Evolutionary conservation across 2,329 filamentous ascomycete species (phyloP).

Genomic region (Verticillium nonalfalfae): DNA sequence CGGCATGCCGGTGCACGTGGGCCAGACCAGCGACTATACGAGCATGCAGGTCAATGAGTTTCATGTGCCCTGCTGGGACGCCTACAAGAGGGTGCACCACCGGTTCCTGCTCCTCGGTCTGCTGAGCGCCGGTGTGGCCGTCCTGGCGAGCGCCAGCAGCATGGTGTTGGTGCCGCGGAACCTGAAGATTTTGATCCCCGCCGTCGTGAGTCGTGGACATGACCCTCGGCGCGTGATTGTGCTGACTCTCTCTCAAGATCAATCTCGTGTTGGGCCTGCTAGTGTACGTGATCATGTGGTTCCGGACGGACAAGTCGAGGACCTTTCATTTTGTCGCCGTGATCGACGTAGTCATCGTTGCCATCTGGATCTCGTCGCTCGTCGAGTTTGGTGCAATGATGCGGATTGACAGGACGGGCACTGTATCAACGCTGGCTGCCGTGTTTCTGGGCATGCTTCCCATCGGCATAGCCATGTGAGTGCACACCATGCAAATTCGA

Average conservation of each 20-base stretch:
- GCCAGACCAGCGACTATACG: not conserved
- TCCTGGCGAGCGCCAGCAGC: conserved; percentile 11
- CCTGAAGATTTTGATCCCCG: conserved; percentile 1
- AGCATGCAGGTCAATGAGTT: conserved; percentile 23
- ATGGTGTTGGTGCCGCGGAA: conserved; percentile 22
- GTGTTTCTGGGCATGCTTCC: conserved; percentile 20
- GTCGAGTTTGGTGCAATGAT: not conserved
- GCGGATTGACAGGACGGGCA: not conserved
- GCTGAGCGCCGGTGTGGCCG: conserved; percentile 16
- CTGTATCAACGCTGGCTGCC: conserved; percentile 6
- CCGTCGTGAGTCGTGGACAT: conserved; percentile 21
- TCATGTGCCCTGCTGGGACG: conserved; percentile 29
- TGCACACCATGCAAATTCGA: not conserved
- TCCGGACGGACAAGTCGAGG: conserved; percentile 24
- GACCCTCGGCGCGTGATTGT: not conserved
- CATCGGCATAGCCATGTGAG: conserved; percentile 28
- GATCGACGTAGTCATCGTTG: conserved; percentile 26
- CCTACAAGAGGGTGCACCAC: conserved; percentile 27
- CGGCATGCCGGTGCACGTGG: conserved; percentile 26
- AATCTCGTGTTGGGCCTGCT: conserved; percentile 29
- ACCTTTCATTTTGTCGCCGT: conserved; percentile 31
- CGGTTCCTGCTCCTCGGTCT: conserved; percentile 29
- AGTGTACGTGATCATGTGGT: conserved; percentile 24
- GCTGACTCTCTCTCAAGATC: conserved; percentile 15
- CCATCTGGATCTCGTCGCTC: conserved; percentile 21